Evolutionary conservation across 2,329 filamentous ascomycete genomes (phyloP).

Genomic region (Colletotrichum karsti): DNA sequence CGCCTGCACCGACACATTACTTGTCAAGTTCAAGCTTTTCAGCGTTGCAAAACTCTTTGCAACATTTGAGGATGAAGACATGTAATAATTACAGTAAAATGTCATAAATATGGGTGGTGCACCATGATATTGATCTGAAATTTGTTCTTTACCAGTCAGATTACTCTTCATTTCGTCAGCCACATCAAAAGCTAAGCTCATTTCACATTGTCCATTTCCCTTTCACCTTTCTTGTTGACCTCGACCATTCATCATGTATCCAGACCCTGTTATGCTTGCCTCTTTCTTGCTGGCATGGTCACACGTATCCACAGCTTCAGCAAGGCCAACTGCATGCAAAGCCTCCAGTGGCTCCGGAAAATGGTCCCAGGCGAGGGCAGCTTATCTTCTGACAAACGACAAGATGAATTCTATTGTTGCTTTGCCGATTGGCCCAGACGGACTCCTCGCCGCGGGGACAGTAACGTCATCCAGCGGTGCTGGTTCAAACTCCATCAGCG

Average conservation of each 20-base stretch:
- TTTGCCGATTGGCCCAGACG: conserved; percentile 54
- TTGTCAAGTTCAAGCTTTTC: neutral
- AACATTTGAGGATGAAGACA: no score
- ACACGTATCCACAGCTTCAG: neutral
- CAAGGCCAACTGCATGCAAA: neutral
- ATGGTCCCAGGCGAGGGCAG: conserved; percentile 38
- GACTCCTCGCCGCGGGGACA: conserved; percentile 52
- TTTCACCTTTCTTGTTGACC: neutral
- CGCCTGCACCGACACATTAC: no score
- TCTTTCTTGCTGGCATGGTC: neutral
- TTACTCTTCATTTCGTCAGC: no score
- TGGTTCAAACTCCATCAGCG: conserved; percentile 51
- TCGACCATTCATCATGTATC: neutral
- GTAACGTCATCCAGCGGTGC: conserved; percentile 55
- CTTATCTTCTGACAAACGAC: conserved; percentile 67
- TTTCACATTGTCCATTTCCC: neutral
- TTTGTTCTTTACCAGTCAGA: no score
- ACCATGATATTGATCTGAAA: no score
- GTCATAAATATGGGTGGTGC: no score
- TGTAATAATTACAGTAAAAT: no score
- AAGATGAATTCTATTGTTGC: conserved; percentile 57
- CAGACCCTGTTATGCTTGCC: neutral
- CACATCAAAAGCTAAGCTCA: no score
- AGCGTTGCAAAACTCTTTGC: no score
- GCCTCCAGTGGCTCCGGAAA: neutral